phyloP scores from a whole-genome alignment of 768 basidiomycete genomes.

The Dentipellis sp. region DNA sequence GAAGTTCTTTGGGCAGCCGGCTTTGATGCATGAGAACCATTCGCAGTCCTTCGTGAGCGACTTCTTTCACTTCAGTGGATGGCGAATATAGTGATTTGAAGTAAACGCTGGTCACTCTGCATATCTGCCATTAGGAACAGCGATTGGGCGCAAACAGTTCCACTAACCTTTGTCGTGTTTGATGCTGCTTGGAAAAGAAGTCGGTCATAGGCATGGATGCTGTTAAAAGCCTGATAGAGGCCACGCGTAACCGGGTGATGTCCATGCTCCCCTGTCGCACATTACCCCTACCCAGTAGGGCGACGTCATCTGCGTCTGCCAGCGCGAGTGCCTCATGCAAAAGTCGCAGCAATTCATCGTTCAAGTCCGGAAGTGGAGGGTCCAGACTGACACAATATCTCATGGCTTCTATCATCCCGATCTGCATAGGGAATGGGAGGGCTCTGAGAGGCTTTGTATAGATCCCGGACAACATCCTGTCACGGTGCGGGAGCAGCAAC shows the following conservation, averaged over 20 bases:
- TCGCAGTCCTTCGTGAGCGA: conserved; percentile 87
- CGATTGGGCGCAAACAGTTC: neutral
- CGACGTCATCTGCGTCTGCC: conserved; percentile 91
- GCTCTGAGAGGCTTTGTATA: conserved; percentile 96
- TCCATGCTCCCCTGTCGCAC: conserved; percentile 73
- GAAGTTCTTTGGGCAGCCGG: conserved; percentile 86
- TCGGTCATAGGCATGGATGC: conserved; percentile 94
- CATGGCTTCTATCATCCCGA: conserved; percentile 95
- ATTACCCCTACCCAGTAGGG: conserved; percentile 64
- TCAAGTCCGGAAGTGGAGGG: conserved; percentile 84
- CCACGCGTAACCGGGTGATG: conserved; percentile 83
- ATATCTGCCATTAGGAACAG: neutral
- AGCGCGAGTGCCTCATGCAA: conserved; percentile 90
- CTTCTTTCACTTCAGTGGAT: conserved; percentile 86
- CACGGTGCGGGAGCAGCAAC: conserved; percentile 76
- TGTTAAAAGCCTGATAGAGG: conserved; percentile 87
- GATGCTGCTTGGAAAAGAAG: conserved; percentile 78
- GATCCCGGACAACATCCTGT: conserved; percentile 80
- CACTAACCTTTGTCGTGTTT: conserved; percentile 74
- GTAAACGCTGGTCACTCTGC: conserved; percentile 87
- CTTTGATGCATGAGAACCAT: conserved; percentile 85
- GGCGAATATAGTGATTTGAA: conserved; percentile 97
- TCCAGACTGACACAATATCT: conserved; percentile 87
- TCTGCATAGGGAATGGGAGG: conserved; percentile 89
- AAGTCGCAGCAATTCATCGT: conserved; percentile 85